Percentiles rank a stretch among this genome's conserved stretches.
Conservation (phyloP, 2,329 filamentous ascomycete genomes). For the Akanthomyces uredinophilus region DNA sequence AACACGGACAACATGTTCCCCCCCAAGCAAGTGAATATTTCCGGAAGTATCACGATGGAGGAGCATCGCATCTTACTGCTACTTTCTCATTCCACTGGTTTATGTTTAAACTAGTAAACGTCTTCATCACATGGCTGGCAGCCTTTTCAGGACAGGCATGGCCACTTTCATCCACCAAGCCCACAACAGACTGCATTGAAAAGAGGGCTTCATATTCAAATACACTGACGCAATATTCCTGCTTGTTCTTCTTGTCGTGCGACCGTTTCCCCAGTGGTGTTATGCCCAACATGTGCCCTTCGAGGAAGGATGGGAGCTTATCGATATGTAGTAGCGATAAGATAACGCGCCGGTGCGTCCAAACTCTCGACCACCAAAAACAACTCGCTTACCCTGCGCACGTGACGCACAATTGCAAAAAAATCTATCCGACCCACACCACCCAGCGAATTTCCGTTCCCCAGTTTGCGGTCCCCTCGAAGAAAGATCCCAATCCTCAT, state of each 20-base stretch:
- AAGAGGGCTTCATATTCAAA: too few species aligned
- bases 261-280: background rate
- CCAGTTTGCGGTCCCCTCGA: background rate
- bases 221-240: too few species aligned
- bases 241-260: too few species aligned
- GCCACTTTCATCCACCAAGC: too few species aligned
- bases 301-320: background rate
- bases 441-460: conserved; percentile 7
- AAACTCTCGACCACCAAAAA: background rate
- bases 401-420: conserved; percentile 24
- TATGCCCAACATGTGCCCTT: background rate
- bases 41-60: too few species aligned
- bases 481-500: conserved; percentile 22
- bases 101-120: background rate
- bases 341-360: background rate
- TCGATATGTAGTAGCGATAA: background rate
- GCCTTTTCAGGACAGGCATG: too few species aligned
- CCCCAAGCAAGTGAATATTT: background rate
- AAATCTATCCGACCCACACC: conserved; percentile 14
- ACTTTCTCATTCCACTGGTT: background rate
- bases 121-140: background rate
- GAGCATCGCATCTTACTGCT: background rate
- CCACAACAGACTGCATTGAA: too few species aligned
- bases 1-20: background rate
- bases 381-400: conserved; percentile 21